A percentile compares a stretch with the other conserved stretches of the same genome.
phyloP scores from a whole-genome alignment of 306 rosid genomes.

The Canavalia ensiformis region DNA sequence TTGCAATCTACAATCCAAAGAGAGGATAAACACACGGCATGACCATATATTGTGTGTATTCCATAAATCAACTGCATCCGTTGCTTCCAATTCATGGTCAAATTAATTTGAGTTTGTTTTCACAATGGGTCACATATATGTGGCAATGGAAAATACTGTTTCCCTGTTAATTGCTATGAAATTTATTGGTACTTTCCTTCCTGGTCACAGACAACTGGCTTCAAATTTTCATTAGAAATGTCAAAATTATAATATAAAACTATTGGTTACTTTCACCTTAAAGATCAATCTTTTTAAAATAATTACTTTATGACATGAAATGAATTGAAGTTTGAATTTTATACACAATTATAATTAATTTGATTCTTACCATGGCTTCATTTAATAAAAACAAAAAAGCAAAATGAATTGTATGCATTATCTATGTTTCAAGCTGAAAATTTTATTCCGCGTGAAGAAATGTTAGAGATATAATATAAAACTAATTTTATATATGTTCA shows the following conservation, averaged over 20 bases:
- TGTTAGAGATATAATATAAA: not conserved
- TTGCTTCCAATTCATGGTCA: conserved; percentile 10
- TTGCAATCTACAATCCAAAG: not conserved
- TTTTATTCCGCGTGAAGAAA: not conserved
- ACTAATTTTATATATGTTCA: not conserved
- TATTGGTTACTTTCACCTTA: not conserved
- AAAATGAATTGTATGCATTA: not conserved
- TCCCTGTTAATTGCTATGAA: conserved; percentile 4
- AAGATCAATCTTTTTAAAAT: too few species aligned
- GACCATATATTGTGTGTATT: too few species aligned
- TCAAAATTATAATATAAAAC: not conserved
- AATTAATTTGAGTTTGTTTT: not conserved
- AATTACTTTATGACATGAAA: not conserved
- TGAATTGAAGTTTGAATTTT: not conserved
- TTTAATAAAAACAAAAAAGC: too few species aligned
- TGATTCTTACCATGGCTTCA: too few species aligned
- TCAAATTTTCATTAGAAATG: not conserved
- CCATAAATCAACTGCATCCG: not conserved
- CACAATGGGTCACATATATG: not conserved
- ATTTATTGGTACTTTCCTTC: not conserved
- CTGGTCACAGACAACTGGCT: not conserved
- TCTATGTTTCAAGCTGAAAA: not conserved
- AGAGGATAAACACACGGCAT: not conserved
- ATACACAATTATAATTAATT: too few species aligned
- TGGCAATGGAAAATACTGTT: not conserved